A percentile compares a stretch with the other conserved stretches of the same genome.
Conservation (phyloP, 2,329 filamentous ascomycete species). For the Drechslerella stenobrocha region DNA sequence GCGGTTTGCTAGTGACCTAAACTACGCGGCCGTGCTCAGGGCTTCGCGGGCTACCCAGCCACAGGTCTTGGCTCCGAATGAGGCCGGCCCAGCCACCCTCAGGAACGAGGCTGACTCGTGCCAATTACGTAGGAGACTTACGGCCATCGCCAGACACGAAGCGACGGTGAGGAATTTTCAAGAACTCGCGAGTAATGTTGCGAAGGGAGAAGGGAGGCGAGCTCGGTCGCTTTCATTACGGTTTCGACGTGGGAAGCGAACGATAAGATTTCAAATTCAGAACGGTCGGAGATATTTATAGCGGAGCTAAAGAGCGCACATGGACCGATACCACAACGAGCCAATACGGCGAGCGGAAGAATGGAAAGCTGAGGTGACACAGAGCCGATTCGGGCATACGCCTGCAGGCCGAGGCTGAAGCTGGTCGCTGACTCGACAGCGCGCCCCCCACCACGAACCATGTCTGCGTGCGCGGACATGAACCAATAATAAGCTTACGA, state of each 20-base stretch:
- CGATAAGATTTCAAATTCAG: neutral
- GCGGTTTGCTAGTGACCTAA: conserved; percentile 17
- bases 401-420: conserved; percentile 46
- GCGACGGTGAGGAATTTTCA: neutral
- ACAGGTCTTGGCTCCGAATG: neutral
- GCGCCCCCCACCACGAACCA: too few species aligned
- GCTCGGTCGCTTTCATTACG: too few species aligned
- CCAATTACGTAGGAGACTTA: too few species aligned
- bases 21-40: conserved; percentile 7
- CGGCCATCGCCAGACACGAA: neutral
- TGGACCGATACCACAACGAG: neutral
- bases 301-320: conserved; percentile 5
- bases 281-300: conserved; percentile 2
- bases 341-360: conserved; percentile 3
- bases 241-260: too few species aligned
- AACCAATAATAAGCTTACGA: too few species aligned
- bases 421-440: conserved; percentile 15
- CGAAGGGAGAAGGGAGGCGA: neutral
- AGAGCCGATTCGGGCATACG: conserved; percentile 19
- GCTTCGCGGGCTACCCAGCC: conserved; percentile 4
- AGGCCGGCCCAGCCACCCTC: neutral
- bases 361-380: conserved; percentile 28
- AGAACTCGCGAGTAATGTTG: too few species aligned
- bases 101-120: too few species aligned
- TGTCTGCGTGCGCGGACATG: conserved; percentile 18